Evolutionary conservation across 768 basidiomycete genomes (phyloP), one percentile per base, ranked within the genome.

Genomic region (Lactifluus volemus): DNA sequence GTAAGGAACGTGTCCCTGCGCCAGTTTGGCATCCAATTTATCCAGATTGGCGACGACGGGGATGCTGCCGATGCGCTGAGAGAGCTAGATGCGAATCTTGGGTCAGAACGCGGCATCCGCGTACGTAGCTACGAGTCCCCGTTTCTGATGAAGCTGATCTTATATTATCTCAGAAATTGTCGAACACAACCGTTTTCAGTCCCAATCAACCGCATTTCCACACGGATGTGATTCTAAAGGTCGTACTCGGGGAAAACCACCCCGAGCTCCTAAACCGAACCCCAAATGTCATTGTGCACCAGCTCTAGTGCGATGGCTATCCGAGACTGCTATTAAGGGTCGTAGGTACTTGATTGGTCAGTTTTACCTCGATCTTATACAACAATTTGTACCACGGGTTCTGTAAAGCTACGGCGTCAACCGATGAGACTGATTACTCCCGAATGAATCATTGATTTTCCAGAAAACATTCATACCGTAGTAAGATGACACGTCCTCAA

Each of bases 11-110:
- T 68, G 51, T 72, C 74, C 1, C 59, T 70, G 39, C 68, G 67
- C 39, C 71, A 74, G 65, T 61, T 76, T 11, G 71, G 73, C 19
- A 63, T 75, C 14, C 73, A 76, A 49, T 75, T 79, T 49, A 65
- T 79, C 14, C 77, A 77, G 67, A 75, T 78, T 25, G 77, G 77
- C 0, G 65, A 72, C 38, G 68, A 67, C 17, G 29, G n/a, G 2
- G 65, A 39, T 32, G 73, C 74, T 5, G 56, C 73, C 4, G 69
- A 68, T 55, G 74, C 73, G 30, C 64, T 77, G 49, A 65, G 49
- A 44, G 60, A 66, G 51, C 48, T 66, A 3, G 65, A 66, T 19
- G 63, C 61, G n/a, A 4, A 51, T 1, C 60, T 66, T 48, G 63
- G 55, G 30, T 51, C 54, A 4, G n/a, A 12, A 5, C 49, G 61